These are phyloP conservation scores for Solanum medicagineum DNA, from an alignment of 257 asterid genomes.

Conservation along the genomic window DNA sequence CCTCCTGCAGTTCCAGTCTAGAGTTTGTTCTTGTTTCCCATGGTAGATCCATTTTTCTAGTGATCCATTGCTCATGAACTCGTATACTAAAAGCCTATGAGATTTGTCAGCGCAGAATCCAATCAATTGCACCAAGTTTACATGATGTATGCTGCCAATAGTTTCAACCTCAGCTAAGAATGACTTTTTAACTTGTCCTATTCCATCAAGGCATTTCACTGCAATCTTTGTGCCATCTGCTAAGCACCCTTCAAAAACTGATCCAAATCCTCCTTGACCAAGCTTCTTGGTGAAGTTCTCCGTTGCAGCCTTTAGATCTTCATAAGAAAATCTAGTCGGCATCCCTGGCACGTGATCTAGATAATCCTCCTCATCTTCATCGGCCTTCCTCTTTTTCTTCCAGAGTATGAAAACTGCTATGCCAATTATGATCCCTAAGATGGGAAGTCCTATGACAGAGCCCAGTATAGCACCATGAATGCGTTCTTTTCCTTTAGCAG, in stretches of 20 bases:
- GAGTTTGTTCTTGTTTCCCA: neutral
- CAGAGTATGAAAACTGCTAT: neutral
- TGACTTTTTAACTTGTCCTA: constrained; percentile 11
- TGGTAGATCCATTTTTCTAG: constrained; percentile 18
- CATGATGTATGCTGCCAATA: constrained; percentile 16
- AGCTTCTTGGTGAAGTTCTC: constrained; percentile 8
- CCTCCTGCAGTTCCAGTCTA: constrained; percentile 13
- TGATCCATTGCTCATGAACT: constrained; percentile 16
- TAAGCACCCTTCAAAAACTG: constrained; percentile 15
- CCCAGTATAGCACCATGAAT: neutral
- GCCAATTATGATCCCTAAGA: constrained; percentile 1
- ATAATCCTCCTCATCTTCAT: constrained; percentile 9
- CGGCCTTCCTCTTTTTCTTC: constrained; percentile 1
- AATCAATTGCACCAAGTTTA: constrained; percentile 12
- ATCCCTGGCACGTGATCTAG: constrained; percentile 16
- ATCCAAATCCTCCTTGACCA: constrained; percentile 18
- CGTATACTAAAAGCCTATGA: constrained; percentile 20
- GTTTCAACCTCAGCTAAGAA: constrained; percentile 22
- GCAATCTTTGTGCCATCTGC: constrained; percentile 13
- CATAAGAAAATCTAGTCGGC: constrained; percentile 14
- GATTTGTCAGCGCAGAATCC: constrained; percentile 20
- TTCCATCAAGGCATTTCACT: constrained; percentile 17
- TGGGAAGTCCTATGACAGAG: neutral
- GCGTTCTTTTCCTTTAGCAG: neutral
- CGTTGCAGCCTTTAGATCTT: constrained; percentile 8